These are phyloP conservation scores for Boletus barrowsii DNA, from an alignment of 768 basidiomycete genomes.

Conservation along the genomic window DNA sequence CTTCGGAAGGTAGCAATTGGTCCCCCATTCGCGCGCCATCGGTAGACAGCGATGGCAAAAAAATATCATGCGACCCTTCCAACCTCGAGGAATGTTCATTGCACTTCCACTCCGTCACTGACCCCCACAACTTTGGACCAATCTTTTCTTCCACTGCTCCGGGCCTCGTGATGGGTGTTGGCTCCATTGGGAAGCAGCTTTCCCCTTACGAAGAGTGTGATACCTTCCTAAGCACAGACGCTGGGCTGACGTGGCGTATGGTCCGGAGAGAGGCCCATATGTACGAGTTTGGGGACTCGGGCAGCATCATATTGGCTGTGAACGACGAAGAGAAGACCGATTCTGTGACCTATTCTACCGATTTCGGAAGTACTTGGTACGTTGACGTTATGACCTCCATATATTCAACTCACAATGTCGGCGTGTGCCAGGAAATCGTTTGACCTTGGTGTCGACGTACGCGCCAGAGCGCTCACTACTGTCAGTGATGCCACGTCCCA, in stretches of 20 bases:
- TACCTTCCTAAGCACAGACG: conserved; percentile 91
- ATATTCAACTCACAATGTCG: neutral
- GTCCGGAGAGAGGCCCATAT: conserved; percentile 73
- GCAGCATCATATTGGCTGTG: conserved; percentile 72
- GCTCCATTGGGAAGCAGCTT: conserved; percentile 71
- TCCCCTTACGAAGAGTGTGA: conserved; percentile 81
- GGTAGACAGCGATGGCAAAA: conserved; percentile 56
- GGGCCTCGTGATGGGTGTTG: conserved; percentile 96
- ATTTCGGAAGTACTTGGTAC: conserved; percentile 82
- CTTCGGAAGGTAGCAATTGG: conserved; percentile 68
- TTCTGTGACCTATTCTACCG: conserved; percentile 70
- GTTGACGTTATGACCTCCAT: conserved; percentile 23
- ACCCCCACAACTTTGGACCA: conserved; percentile 89
- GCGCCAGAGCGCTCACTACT: conserved; percentile 77
- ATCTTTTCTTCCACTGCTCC: conserved; percentile 95
- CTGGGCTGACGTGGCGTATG: conserved; percentile 85
- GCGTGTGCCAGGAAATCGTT: conserved; percentile 56
- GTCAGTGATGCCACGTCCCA: conserved; percentile 95
- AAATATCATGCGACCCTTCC: conserved; percentile 58
- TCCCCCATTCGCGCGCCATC: conserved; percentile 56
- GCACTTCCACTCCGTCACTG: conserved; percentile 90
- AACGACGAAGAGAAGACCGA: conserved; percentile 82
- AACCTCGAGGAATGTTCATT: conserved; percentile 69
- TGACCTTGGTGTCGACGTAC: conserved; percentile 65
- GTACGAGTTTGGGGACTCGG: conserved; percentile 95